Base-by-base conservation (phyloP, 805 yeast species). In the Brettanomyces anomalus region DNA sequence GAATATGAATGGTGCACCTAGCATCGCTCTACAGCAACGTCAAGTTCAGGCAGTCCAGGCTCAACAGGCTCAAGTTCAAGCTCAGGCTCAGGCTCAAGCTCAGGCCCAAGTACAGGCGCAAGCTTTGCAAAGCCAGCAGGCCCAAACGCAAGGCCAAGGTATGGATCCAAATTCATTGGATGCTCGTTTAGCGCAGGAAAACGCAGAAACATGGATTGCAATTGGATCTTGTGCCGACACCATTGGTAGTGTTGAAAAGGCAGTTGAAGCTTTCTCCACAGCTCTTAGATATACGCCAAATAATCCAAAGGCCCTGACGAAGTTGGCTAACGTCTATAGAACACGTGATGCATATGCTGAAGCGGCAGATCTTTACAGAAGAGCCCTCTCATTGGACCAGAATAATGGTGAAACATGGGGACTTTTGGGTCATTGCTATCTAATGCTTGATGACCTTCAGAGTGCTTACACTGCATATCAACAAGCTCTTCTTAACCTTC, bases 381-480 rank as follows among this genome's bases (percentile, higher is more conserved):
- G 87, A 52, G 94, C 96, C 5, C 66, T 93, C 43, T 75, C 82
- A 43, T 72, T 84, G 42, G 79, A 81, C 54, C 90, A 88, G 17
- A 90, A 85, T 58, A 81, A 87, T 53, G 96, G 97, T 45, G 97
- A 90, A 54, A 86, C 94, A 32, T 93, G 98, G 97, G 97, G 97
- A 0, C 74, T 90, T 14, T 68, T 89, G 54, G 96, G 98, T 42
- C 97, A 93, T 65, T 93, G 98, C 67, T 93, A 88, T 60, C 68
- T 93, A 53, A 93, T 93, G 96, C 69, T 89, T 60, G 98, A 93
- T 62, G 98, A 93, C 56, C 72, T 93, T 47, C 96, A 86, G 61
- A 77, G 95, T 54, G 97, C 97, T 6, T 93, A 93, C 61, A 83
- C 89, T 37, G 95, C 97, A 3, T 93, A 93, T 66, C 98, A 93